Evolutionary conservation across 106 monocot species (phyloP).

Genomic region (Vanilla planifolia): DNA sequence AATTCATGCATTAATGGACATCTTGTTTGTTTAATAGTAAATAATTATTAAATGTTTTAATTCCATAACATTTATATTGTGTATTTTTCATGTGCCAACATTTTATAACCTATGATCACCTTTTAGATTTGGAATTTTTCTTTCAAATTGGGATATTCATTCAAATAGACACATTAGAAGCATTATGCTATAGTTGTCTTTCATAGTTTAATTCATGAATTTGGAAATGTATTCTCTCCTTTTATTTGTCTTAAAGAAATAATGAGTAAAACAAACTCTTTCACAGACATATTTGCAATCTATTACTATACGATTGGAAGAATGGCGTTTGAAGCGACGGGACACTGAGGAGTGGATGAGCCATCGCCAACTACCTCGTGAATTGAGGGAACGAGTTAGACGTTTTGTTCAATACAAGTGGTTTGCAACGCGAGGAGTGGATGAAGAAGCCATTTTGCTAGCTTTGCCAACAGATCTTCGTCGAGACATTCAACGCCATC

Average conservation of each 20-base stretch:
- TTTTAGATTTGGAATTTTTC: too few species aligned
- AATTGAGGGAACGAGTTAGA: conserved; percentile 55
- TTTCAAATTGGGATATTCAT: too few species aligned
- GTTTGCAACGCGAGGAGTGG: conserved; percentile 83
- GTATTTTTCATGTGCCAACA: too few species aligned
- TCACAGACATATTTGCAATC: conserved; percentile 77
- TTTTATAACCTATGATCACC: too few species aligned
- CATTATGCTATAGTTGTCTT: too few species aligned
- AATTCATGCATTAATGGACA: too few species aligned
- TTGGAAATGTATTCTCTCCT: not conserved
- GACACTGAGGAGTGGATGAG: conserved; percentile 96
- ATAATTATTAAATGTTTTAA: too few species aligned
- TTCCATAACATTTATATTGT: too few species aligned
- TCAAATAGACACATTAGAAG: too few species aligned
- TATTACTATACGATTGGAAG: conserved; percentile 72
- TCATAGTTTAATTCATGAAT: not conserved
- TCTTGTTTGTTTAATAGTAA: too few species aligned
- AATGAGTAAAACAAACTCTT: not conserved
- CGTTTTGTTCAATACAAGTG: conserved; percentile 84
- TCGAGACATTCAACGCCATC: conserved; percentile 76
- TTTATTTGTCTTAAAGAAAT: not conserved
- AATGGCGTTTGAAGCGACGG: conserved; percentile 75
- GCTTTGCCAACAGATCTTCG: conserved; percentile 79
- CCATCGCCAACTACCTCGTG: conserved; percentile 76
- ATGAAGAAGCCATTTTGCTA: conserved; percentile 55